phyloP scores from a whole-genome alignment of 179 eudicot species.

The Monotropa hypopitys region DNA sequence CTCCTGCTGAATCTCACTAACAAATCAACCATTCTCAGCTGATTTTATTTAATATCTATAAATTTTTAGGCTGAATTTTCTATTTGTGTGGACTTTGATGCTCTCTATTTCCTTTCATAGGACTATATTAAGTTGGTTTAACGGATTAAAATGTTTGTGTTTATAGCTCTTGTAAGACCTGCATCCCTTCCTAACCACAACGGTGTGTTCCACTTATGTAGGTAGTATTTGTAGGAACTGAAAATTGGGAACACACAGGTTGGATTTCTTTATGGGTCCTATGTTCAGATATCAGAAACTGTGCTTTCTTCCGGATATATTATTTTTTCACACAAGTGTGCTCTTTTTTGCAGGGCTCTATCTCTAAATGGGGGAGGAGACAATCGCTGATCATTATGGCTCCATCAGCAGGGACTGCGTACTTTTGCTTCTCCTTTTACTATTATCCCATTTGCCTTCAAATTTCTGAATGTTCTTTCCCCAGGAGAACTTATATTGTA shows the following conservation, averaged over 20 bases:
- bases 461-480: not conserved
- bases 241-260: not conserved
- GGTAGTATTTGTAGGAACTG: not conserved
- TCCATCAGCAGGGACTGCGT: not conserved
- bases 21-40: not conserved
- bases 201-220: not conserved
- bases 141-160: not conserved
- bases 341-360: slow-evolving; percentile 10
- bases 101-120: not conserved
- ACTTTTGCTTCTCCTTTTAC: not conserved
- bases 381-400: slow-evolving; percentile 9
- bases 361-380: slow-evolving; percentile 14
- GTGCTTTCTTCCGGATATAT: not conserved
- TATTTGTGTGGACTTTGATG: not conserved
- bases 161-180: not conserved
- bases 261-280: not conserved
- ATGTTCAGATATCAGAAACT: not conserved
- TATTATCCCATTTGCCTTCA: not conserved
- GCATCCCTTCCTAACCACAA: not conserved
- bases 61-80: not conserved
- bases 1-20: not conserved
- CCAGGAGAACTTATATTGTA: not conserved
- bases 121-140: not conserved
- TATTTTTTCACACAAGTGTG: not conserved
- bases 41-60: not conserved